Evolutionary conservation across 768 basidiomycete genomes (phyloP).

Genomic region (Pisolithus marmoratus): DNA sequence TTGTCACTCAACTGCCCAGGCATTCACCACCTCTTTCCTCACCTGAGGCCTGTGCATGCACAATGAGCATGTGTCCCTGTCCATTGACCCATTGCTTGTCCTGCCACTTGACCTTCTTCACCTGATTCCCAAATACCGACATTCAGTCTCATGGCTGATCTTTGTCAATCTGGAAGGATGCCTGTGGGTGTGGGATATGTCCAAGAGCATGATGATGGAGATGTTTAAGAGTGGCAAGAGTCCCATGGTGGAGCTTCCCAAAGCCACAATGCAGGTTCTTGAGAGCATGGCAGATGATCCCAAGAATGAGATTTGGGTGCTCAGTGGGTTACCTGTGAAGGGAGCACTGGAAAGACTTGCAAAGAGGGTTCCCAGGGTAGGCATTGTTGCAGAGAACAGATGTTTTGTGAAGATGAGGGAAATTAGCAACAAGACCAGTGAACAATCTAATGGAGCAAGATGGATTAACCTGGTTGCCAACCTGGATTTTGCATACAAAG

Average conservation of each 20-base stretch:
- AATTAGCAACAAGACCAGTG: conserved; percentile 6
- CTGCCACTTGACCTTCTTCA: conserved; percentile 39
- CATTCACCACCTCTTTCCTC: conserved; percentile 77
- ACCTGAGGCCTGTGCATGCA: conserved; percentile 67
- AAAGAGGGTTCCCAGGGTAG: conserved; percentile 56
- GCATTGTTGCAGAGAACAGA: conserved; percentile 86
- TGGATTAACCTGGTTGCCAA: conserved; percentile 84
- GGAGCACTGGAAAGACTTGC: conserved; percentile 61
- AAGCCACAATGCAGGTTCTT: conserved; percentile 42
- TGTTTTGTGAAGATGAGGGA: conserved; percentile 68
- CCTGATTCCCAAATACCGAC: conserved; percentile 61
- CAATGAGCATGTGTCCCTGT: conserved; percentile 49
- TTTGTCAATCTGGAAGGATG: conserved; percentile 78
- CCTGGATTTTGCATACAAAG: conserved; percentile 78
- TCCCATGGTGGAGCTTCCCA: conserved; percentile 35
- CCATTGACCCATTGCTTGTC: conserved; percentile 26
- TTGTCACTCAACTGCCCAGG: conserved; percentile 83
- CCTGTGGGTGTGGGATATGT: conserved; percentile 62
- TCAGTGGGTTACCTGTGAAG: conserved; percentile 67
- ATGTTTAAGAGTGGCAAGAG: background rate
- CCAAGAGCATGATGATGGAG: conserved; percentile 8
- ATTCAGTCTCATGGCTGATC: conserved; percentile 59
- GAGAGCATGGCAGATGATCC: conserved; percentile 54
- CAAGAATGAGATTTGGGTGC: conserved; percentile 74
- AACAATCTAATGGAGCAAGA: conserved; percentile 7